Base-by-base conservation (phyloP, 2,329 filamentous ascomycete genomes). In the Penicillium occitanis region DNA sequence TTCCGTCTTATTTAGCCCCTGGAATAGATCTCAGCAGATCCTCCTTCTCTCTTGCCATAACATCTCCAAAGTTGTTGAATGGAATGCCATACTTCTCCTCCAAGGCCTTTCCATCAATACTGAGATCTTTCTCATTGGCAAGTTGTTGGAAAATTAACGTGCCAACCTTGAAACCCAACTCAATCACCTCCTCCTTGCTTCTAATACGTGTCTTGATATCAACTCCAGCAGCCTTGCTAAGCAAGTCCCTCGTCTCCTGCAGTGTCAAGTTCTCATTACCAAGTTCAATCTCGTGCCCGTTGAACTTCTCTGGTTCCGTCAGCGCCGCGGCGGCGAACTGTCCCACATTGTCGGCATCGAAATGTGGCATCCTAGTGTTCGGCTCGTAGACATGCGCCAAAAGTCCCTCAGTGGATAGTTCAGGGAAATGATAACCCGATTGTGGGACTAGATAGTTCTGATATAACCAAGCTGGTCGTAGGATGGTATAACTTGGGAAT, bases 91-190 rank as follows among this genome's bases (percentile, higher is more conserved):
- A 53, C 7, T 53, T 53, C 2, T 53, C 25, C 10, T 17, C 28
- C 7, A 53, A 33, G 11, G 50, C 25, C 14, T n/a, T 30, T 10
- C 25, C 50, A 53, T 53, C 25, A 53, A 53, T 53, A 30, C 50
- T 53, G 14, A 53, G 25, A 30, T 53, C 50, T 3, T 53, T 53
- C 25, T 53, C 50, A 6, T 53, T 53, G 1, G 50, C 50, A 53
- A 53, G 50, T 53, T 53, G 50, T 7, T 53, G 50, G 25, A 53
- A 53, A 33, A 53, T 53, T 7, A 53, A 53, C 25, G 50, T 53
- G 14, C 50, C 50, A 28, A 33, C 50, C 50, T 28, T 53, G 50
- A 53, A 53, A 5, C 22, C 13, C 28, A 53, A 30, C n/a, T 30
- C 22, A 30, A 10, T 5, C 1, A n/a, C 50, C 50, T 53, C 50